Evolutionary conservation across 1,139 yeast genomes (phyloP), one percentile per base, ranked within the genome.

Genomic region (Pneumocystis jirovecii): DNA sequence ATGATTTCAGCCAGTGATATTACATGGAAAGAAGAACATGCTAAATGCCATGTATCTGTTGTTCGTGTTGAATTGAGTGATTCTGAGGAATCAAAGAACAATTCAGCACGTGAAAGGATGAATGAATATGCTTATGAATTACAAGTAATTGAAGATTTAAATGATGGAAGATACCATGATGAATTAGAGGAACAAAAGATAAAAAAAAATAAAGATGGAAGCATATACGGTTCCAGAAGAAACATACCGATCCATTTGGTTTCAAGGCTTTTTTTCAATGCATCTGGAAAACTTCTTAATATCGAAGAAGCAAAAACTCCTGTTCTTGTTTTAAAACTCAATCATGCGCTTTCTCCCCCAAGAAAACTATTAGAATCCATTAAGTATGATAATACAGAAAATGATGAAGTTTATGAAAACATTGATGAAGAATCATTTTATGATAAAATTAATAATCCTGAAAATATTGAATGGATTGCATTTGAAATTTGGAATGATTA

Each of bases 101-200:
- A 50, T 25, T 15, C 21, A 15, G 12, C n/a, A 8, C 57, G 57
- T 3, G 31, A 50, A 25, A 50, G 57, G 68, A 21, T 60, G 63
- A 50, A 65, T 64, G 17, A 70, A 1, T 84, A 76, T 70, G 70
- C 73, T 4, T 87, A 86, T 72, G 73, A 73, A 10, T 70, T 88
- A 56, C 74, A 72, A 12, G 77, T 88, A 1, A 74, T 73, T 1
- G 95, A 88, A 71, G 82, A 82, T 70, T 83, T 85, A 67, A 80
- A 86, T 71, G 96, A 88, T 74, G 89, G 83, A 0, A 76, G 95
- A 66, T 88, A 86, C 71, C 96, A 88, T 71, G 87, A 85, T 12
- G 81, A 78, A 15, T 25, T 69, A 8, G 83, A 81, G 4, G 81
- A 77, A 21, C 76, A 74, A 34, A 74, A 72, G 2, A 63, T 62